phyloP scores from a whole-genome alignment of 1,284 basidiomycete species.

The Fomitopsis palustris region DNA sequence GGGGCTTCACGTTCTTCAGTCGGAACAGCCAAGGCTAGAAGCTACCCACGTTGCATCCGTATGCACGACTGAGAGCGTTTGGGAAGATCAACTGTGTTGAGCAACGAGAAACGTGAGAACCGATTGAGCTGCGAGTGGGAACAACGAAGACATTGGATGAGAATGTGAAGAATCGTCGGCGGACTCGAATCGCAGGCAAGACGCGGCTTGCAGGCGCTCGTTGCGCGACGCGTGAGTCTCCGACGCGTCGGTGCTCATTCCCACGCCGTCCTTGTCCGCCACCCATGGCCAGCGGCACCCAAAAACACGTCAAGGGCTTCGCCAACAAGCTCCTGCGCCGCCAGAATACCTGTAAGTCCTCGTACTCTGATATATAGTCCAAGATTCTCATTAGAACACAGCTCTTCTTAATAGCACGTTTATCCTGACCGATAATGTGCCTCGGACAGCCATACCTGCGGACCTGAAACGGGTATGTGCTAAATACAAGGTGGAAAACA shows the following conservation, averaged over 20 bases:
- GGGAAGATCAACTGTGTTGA: neutral
- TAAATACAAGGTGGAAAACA: constrained; percentile 45
- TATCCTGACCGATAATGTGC: constrained; percentile 46
- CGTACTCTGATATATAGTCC: neutral
- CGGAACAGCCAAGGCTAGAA: constrained; percentile 1
- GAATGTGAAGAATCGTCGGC: neutral
- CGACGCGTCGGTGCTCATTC: neutral
- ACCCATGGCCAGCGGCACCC: neutral
- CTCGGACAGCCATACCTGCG: constrained; percentile 46
- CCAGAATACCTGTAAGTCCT: neutral
- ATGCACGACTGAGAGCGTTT: neutral
- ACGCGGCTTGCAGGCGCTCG: neutral
- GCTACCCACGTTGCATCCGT: neutral
- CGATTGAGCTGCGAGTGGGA: neutral
- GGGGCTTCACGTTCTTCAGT: neutral
- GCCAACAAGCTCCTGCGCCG: neutral
- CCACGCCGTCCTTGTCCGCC: neutral
- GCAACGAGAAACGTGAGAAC: neutral
- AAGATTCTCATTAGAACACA: neutral
- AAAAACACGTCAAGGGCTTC: neutral
- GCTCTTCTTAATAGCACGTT: constrained; percentile 18
- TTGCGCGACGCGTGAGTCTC: neutral
- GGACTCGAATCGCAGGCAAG: neutral
- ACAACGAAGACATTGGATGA: neutral
- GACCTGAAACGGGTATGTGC: constrained; percentile 54